Base-by-base conservation (phyloP, 192 early-diverging fungal species). In the Mortierella alpina region DNA sequence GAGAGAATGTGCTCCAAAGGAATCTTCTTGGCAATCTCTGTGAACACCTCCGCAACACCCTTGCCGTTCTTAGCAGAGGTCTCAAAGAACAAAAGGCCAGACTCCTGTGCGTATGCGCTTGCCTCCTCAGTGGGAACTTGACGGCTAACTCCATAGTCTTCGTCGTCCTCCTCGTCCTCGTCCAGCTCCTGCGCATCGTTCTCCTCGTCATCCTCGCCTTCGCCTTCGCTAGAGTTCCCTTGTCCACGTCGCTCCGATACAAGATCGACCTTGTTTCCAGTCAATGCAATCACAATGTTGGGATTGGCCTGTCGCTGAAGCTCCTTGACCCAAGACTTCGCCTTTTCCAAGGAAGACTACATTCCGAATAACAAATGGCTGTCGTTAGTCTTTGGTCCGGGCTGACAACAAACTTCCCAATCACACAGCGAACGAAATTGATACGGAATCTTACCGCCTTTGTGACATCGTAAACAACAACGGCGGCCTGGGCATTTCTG, bases 381-480 rank as follows among this genome's bases (percentile, higher is more conserved):
- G 1, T 40, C n/a, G 46, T 65, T 65, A 68, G 40, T 77, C 12
- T 58, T 52, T 50, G 50, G 11, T 17, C 17, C 15, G 7, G 53
- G 40, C 1, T 40, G 22, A 7, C 15, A 31, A 22, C n/a, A 39
- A 46, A 15, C 9, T 39, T 39, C 7, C 20, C 23, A 17, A 55
- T 20, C 7, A 68, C 46, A 52, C 48, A 59, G 64, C 15, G 15
- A 67, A 57, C 7, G 23, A 68, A 57, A 53, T 18, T n/a, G 4
- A 59, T 18, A 18, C 5, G 51, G 46, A n/a, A 55, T 53, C 87
- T 83, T 82, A 90, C 89, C 48, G 84, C 75, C 81, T 90, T 90
- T 4, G 98, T 99, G 62, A 99, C 92, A 85, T 99, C 98, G 77
- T 97, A 99, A 8, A 95, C 98, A 49, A 99, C 95, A 5, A 98